Conservation (phyloP, 2,329 filamentous ascomycete species). For the Penicillium sp. region DNA sequence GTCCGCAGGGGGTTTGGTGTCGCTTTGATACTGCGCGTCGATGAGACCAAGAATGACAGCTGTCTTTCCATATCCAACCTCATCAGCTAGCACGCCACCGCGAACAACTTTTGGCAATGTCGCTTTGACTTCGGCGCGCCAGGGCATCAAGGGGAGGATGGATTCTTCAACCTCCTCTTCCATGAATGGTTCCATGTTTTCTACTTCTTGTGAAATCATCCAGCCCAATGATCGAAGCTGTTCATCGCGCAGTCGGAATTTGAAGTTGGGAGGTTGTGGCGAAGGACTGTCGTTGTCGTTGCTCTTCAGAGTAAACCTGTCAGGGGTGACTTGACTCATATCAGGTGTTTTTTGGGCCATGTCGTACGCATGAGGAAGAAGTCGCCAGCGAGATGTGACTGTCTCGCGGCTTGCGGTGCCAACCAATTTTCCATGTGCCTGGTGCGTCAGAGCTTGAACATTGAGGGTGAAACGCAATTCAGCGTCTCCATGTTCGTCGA, state of each 20-base stretch:
- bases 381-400: conserved; percentile 45
- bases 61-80: conserved; percentile 68
- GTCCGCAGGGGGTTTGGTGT: conserved; percentile 12
- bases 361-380: conserved; percentile 48
- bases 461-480: conserved; percentile 44
- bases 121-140: conserved; percentile 56
- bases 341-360: conserved; percentile 33
- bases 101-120: conserved; percentile 41
- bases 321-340: conserved; percentile 29
- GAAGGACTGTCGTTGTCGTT: conserved; percentile 42
- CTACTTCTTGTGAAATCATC: conserved; percentile 59
- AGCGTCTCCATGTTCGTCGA: conserved; percentile 32
- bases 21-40: conserved; percentile 34
- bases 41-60: conserved; percentile 60
- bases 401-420: conserved; percentile 9
- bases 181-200: conserved; percentile 42
- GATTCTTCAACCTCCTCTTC: conserved; percentile 61
- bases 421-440: conserved; percentile 33
- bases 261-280: conserved; percentile 40
- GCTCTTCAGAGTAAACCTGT: conserved; percentile 44
- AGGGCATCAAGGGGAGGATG: conserved; percentile 51
- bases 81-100: conserved; percentile 64
- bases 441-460: conserved; percentile 39
- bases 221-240: conserved; percentile 59
- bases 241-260: conserved; percentile 47